Evolutionary conservation across 2,329 filamentous ascomycete species (phyloP), one percentile per base, ranked within the genome.

Genomic region (Scedosporium boydii): DNA sequence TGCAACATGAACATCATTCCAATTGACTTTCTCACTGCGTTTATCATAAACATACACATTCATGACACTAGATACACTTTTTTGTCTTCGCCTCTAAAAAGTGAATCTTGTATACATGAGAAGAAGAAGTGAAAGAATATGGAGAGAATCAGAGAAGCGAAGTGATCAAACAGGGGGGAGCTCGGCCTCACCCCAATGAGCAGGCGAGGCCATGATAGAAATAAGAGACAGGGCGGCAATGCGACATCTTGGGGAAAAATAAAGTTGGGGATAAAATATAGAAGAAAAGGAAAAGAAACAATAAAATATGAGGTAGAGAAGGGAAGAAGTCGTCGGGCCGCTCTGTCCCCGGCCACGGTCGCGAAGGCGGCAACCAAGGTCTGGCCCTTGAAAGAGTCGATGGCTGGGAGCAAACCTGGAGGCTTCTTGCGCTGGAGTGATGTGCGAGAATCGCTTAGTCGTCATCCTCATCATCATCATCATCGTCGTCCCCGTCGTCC

Each of bases 111-210:
- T 57, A 44, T 42, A 61, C 26, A 60, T 58, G 42, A 27, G 56
- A 46, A 48, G 48, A 59, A 34, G 26, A 58, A 34, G 29, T 9
- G 29, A 34, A 34, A 34, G 27, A 21, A 63, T 51, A 58, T 51
- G 61, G 42, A 48, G 61, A 60, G 21, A 58, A 62, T n/a, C 41
- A 34, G 38, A 58, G 55, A 62, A 44, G 41, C 12, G 23, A 41
- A 53, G 48, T 29, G 23, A 34, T 18, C 21, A 42, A 38, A 34
- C 56, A 62, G 34, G 7, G 44, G 18, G 57, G 55, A 38, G 27
- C 26, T 26, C 23, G 27, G 61, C 48, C 21, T 38, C 55, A 34
- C 16, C 42, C 51, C 51, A 16, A 62, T 10, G 23, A 42, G 29
- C 51, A 58, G 42, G 51, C 53, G 42, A 44, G 27, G 38, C 27